Conservation (phyloP, 768 basidiomycete species). For the Mycena belliarum region DNA sequence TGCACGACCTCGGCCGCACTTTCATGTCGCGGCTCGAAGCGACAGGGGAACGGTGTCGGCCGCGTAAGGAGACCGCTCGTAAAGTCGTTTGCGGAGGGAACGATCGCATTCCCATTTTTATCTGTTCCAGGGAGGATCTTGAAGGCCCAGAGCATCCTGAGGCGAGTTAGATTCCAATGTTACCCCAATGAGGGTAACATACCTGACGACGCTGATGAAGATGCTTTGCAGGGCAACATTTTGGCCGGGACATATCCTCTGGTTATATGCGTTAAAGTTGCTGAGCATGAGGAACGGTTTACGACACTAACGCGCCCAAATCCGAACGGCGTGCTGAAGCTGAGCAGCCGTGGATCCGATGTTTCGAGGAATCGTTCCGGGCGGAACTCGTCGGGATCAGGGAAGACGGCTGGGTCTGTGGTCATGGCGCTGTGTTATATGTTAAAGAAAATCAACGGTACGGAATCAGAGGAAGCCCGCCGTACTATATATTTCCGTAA, state of each 20-base stretch:
- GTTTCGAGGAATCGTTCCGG: conserved; percentile 6
- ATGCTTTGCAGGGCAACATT: neutral
- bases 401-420: conserved; percentile 1
- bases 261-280: neutral
- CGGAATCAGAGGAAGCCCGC: no score
- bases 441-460: no score
- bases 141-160: conserved; percentile 12
- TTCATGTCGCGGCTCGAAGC: neutral
- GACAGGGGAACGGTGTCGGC: conserved; percentile 4
- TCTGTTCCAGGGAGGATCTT: neutral
- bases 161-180: no score
- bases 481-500: conserved; percentile 12
- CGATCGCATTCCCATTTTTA: neutral
- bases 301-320: conserved; percentile 8
- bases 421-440: conserved; percentile 16
- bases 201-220: conserved; percentile 4
- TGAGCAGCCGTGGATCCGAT: neutral
- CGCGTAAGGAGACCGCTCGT: neutral
- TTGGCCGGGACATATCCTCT: conserved; percentile 7
- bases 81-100: conserved; percentile 4
- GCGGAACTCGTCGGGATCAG: conserved; percentile 8
- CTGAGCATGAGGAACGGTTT: no score
- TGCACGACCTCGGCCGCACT: neutral
- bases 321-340: conserved; percentile 4
- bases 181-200: neutral